A percentile compares a stretch with the other conserved stretches of the same genome.
These are phyloP conservation scores for Exophiala sp. DNA, from an alignment of 2,329 filamentous ascomycete species.

Conservation along the genomic window DNA sequence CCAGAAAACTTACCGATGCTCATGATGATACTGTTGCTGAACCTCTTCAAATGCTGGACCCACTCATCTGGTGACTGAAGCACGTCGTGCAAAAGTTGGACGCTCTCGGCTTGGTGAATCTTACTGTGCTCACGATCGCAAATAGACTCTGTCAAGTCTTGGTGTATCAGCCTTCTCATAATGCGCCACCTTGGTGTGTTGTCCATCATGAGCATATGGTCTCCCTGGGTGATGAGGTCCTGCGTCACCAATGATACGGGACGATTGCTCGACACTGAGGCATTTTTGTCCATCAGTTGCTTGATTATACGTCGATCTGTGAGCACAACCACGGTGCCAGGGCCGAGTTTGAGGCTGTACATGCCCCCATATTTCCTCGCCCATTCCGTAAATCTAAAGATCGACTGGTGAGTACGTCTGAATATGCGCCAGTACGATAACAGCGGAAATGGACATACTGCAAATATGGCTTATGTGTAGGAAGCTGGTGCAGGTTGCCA, in stretches of 20 bases:
- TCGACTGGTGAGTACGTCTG: background rate
- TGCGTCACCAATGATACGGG: constrained; percentile 29
- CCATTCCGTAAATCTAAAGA: constrained; percentile 42
- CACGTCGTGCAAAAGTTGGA: constrained; percentile 18
- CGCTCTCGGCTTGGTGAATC: constrained; percentile 20
- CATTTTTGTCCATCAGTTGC: constrained; percentile 44
- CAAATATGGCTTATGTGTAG: constrained; percentile 31
- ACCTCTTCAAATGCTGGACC: constrained; percentile 20
- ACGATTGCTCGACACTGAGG: constrained; percentile 41
- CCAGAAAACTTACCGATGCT: constrained; percentile 28
- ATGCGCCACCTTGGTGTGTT: constrained; percentile 13
- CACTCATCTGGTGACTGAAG: constrained; percentile 7
- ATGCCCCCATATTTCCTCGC: constrained; percentile 42
- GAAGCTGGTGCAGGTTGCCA: constrained; percentile 47
- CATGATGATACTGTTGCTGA: constrained; percentile 41
- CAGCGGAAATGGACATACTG: constrained; percentile 21
- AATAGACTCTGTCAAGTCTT: constrained; percentile 43
- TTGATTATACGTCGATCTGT: constrained; percentile 40
- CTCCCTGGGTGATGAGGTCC: constrained; percentile 17
- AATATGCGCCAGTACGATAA: too few relatives aligned
- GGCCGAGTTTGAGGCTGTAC: constrained; percentile 41
- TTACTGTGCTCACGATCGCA: constrained; percentile 33
- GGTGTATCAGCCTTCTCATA: constrained; percentile 41
- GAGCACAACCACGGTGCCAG: constrained; percentile 39
- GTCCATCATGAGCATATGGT: constrained; percentile 17